phyloP scores from a whole-genome alignment of 768 basidiomycete genomes.

The Hericium rajendrae region DNA sequence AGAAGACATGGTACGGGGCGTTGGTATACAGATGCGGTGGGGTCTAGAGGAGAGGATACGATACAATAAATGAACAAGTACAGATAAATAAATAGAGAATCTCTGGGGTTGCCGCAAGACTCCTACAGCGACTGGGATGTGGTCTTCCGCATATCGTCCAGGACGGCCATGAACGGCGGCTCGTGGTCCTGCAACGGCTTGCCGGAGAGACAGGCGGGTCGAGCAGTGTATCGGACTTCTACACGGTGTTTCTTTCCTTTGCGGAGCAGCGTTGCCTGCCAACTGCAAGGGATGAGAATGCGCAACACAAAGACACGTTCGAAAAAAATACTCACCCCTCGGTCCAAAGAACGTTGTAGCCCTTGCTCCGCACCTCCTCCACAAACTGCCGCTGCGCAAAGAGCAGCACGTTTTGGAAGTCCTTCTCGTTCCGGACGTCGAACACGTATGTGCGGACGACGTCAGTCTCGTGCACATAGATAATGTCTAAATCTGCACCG shows the following conservation, averaged over 20 bases:
- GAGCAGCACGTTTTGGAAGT: conserved; percentile 42
- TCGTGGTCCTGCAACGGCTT: conserved; percentile 34
- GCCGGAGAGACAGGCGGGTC: conserved; percentile 49
- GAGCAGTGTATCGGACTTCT: conserved; percentile 59
- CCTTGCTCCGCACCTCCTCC: conserved; percentile 40
- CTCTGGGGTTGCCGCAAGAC: background rate
- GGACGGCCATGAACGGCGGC: conserved; percentile 62
- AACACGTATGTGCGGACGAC: conserved; percentile 56
- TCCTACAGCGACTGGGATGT: background rate
- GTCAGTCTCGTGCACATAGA: conserved; percentile 41
- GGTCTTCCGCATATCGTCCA: conserved; percentile 29
- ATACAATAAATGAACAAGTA: conserved; percentile 1
- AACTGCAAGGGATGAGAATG: conserved; percentile 30
- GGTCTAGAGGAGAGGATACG: background rate
- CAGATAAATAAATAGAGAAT: background rate
- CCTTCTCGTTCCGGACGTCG: conserved; percentile 40
- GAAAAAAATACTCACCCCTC: conserved; percentile 43
- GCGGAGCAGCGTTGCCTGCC: conserved; percentile 58
- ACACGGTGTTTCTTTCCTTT: conserved; percentile 53
- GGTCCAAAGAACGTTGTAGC: conserved; percentile 52
- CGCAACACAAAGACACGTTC: background rate
- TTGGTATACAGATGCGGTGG: background rate
- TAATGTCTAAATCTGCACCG: conserved; percentile 46
- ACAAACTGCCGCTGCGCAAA: conserved; percentile 61
- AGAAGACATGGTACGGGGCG: too few relatives aligned